Evolutionary conservation across 108 stramenopile species (phyloP), one percentile per base, ranked within the genome.

Genomic region (Cafeteria roenbergensis): DNA sequence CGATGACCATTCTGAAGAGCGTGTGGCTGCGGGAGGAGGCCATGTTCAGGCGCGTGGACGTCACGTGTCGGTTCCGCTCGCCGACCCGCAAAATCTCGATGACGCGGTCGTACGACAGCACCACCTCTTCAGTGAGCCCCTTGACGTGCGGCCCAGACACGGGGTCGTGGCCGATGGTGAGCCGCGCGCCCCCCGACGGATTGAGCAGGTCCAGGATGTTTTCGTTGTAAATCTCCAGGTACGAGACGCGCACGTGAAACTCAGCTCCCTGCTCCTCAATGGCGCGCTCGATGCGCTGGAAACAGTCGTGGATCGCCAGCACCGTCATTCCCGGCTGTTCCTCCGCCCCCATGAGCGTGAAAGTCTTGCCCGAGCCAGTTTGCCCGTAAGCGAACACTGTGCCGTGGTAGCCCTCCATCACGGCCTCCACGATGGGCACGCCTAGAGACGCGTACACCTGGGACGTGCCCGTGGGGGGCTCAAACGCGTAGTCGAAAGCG

Each of bases 301-400:
- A 75, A 31, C 72, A 51, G 54, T 75, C 71, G 42, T 66, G 68
- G 20, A 64, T 64, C 30, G 57, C 56, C 14, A 67, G 51, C 12
- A 74, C 66, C 21, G 73, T 74, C 36, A 77, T 67, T 6, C 78
- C 78, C 42, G 78, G 75, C 55, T 60, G 57, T 33, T 51, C 29
- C 28, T 53, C 55, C 28, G 71, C 74, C 3, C 78, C 78, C 54
- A 71, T 77, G 70, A 79, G 71, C 27, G 75, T 76, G 74, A 72
- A 63, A 33, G 77, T 75, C 53, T 78, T 78, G 22, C 77, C 75
- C 51, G 79, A 86, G 63, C 69, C 56, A 3, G 77, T 81, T 74
- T 89, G 88, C 24, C 94, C 94, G 70, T 93, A 93, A 12, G 90
- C 88, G 70, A 95, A 86, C 21, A 95, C 82, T 30, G 90, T 85